Conservation (phyloP, 495 filamentous ascomycete genomes). For the Aspergillus olivimuriae region DNA sequence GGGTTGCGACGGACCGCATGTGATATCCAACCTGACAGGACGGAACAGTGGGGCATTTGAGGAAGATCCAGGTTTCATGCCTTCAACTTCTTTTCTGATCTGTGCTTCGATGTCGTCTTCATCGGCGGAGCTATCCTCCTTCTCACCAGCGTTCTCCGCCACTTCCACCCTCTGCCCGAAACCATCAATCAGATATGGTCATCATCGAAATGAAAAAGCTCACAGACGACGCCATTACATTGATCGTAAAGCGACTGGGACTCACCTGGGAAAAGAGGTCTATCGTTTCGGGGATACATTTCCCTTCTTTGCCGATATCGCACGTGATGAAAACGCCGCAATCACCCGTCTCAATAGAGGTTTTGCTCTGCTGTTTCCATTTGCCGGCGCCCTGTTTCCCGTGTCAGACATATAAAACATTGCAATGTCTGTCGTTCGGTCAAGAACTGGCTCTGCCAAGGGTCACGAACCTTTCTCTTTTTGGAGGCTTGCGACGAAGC, state of each 20-base stretch:
- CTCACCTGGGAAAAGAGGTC: conserved; percentile 70
- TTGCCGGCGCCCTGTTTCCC: conserved; percentile 22
- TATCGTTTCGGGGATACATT: conserved; percentile 65
- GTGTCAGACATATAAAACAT: conserved; percentile 7
- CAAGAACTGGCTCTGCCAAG: no score
- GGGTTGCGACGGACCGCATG: conserved; percentile 58
- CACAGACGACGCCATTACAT: background rate
- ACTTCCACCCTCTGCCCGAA: conserved; percentile 20
- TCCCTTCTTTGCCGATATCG: conserved; percentile 69
- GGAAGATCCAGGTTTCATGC: conserved; percentile 52
- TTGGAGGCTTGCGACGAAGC: conserved; percentile 22
- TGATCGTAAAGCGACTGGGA: background rate
- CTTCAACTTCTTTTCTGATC: conserved; percentile 70
- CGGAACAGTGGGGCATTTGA: conserved; percentile 49
- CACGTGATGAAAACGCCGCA: conserved; percentile 87
- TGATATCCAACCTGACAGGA: conserved; percentile 62
- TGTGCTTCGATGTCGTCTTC: conserved; percentile 74
- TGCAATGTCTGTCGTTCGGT: background rate
- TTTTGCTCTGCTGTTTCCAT: conserved; percentile 19
- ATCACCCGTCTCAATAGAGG: conserved; percentile 64
- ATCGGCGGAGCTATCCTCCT: conserved; percentile 26
- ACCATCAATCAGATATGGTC: conserved; percentile 4
- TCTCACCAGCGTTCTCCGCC: conserved; percentile 22
- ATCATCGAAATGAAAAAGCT: background rate
- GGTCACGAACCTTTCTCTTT: conserved; percentile 31